Evolutionary conservation across 2,329 filamentous ascomycete species (phyloP).

Genomic region (Colletotrichum musicola): DNA sequence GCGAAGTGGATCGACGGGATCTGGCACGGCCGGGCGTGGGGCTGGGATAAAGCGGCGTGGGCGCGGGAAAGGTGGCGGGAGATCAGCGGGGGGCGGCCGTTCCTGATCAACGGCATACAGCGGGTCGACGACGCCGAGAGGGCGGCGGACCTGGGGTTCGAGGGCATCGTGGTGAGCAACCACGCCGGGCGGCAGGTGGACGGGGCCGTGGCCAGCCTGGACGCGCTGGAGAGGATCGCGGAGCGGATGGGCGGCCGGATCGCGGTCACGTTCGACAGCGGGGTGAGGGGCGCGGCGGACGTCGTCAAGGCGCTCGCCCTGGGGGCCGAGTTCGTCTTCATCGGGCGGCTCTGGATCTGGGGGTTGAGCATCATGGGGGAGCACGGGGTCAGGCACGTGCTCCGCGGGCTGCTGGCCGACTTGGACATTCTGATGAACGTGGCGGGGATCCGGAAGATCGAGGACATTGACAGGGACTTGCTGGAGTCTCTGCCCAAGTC

Average conservation of each 20-base stretch:
- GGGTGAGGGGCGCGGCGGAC: constrained; percentile 69
- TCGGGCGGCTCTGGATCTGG: constrained; percentile 71
- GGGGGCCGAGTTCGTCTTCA: constrained; percentile 68
- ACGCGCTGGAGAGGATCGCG: constrained; percentile 61
- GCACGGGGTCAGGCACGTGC: constrained; percentile 27
- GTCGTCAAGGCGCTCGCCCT: constrained; percentile 70
- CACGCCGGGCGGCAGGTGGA: constrained; percentile 66
- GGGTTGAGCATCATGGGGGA: constrained; percentile 39
- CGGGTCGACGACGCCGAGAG: constrained; percentile 68
- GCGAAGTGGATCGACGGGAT: constrained; percentile 73
- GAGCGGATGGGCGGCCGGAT: constrained; percentile 35
- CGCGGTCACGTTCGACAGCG: constrained; percentile 56
- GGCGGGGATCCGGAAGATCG: constrained; percentile 60
- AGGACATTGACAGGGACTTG: constrained; percentile 46
- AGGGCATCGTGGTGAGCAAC: constrained; percentile 72
- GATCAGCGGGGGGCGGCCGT: constrained; percentile 69
- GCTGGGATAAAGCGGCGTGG: constrained; percentile 75
- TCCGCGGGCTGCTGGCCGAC: constrained; percentile 58
- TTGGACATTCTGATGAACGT: constrained; percentile 69
- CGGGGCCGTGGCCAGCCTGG: constrained; percentile 64
- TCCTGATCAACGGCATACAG: constrained; percentile 74
- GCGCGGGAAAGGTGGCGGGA: constrained; percentile 70
- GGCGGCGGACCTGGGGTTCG: constrained; percentile 67
- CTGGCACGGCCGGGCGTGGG: constrained; percentile 72
- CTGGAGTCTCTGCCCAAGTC: constrained; percentile 29